Evolutionary conservation across 2,329 filamentous ascomycete species (phyloP).

Genomic region (Fusarium lyarnte): DNA sequence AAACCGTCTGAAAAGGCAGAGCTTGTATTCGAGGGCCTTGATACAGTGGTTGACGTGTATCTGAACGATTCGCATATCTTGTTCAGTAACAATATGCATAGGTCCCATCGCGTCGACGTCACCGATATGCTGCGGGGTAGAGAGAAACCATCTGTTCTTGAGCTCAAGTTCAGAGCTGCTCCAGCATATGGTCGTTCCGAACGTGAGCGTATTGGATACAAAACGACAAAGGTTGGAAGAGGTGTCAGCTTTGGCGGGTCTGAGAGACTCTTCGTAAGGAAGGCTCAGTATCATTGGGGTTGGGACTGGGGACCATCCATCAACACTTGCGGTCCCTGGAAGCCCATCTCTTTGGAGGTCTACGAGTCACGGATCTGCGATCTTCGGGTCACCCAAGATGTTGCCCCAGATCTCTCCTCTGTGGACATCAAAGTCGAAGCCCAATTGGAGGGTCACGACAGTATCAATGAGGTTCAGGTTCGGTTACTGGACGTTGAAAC

Average conservation of each 20-base stretch:
- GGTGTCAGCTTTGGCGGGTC: constrained; percentile 2
- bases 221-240: not conserved
- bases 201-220: not conserved
- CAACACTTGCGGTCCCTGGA: constrained; percentile 7
- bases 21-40: not conserved
- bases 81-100: constrained; percentile 3
- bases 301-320: constrained; percentile 13
- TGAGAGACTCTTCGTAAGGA: not conserved
- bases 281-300: constrained; percentile 13
- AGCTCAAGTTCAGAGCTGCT: not conserved
- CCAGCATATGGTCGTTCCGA: not conserved
- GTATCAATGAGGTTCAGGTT: not conserved
- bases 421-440: not conserved
- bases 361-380: not conserved
- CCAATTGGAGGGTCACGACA: fast-evolving
- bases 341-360: not conserved
- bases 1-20: not conserved
- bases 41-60: not conserved
- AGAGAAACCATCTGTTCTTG: not conserved
- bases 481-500: not conserved
- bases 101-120: not conserved
- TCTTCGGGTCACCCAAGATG: not conserved
- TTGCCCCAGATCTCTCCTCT: not conserved
- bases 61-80: not conserved
- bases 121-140: fast-evolving